phyloP scores from a whole-genome alignment of 2,329 filamentous ascomycete genomes.

The Pseudogymnoascus sp. region DNA sequence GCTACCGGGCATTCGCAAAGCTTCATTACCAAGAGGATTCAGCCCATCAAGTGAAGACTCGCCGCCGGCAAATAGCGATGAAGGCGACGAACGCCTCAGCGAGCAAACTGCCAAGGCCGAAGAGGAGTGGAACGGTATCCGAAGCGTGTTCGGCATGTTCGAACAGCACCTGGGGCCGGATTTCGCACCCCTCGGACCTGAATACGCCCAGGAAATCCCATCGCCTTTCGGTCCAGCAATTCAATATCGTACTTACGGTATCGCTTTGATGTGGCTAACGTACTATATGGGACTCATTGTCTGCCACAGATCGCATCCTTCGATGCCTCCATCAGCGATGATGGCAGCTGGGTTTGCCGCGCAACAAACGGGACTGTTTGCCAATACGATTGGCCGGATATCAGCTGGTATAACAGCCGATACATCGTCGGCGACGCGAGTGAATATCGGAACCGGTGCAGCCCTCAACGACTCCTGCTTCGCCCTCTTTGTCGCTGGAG shows the following conservation, averaged over 20 bases:
- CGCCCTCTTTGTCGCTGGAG: conserved; percentile 76
- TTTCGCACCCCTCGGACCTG: conserved; percentile 67
- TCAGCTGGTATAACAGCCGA: conserved; percentile 59
- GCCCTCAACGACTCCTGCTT: conserved; percentile 78
- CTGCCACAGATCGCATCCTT: conserved; percentile 73
- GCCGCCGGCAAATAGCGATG: conserved; percentile 19
- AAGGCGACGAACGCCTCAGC: conserved; percentile 24
- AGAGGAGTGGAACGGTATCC: conserved; percentile 70
- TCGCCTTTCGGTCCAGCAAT: conserved; percentile 78
- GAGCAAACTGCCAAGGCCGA: conserved; percentile 22
- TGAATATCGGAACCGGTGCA: conserved; percentile 72
- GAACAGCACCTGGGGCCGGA: conserved; percentile 60
- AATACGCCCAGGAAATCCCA: conserved; percentile 52
- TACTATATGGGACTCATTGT: conserved; percentile 81
- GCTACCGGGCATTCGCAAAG: conserved; percentile 22
- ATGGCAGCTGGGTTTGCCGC: conserved; percentile 76
- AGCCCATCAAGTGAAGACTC: conserved; percentile 12
- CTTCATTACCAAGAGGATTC: conserved; percentile 28
- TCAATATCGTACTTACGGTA: conserved; percentile 78
- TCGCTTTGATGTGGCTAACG: conserved; percentile 80
- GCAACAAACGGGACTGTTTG: conserved; percentile 60
- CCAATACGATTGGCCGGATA: conserved; percentile 72
- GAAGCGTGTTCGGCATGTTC: conserved; percentile 62
- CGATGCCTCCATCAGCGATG: conserved; percentile 87
- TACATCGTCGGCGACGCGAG: conserved; percentile 38